A percentile compares a stretch with the other conserved stretches of the same genome.
Conservation (phyloP, 2,329 filamentous ascomycete genomes). For the Pseudovirgaria hyperparasitica region DNA sequence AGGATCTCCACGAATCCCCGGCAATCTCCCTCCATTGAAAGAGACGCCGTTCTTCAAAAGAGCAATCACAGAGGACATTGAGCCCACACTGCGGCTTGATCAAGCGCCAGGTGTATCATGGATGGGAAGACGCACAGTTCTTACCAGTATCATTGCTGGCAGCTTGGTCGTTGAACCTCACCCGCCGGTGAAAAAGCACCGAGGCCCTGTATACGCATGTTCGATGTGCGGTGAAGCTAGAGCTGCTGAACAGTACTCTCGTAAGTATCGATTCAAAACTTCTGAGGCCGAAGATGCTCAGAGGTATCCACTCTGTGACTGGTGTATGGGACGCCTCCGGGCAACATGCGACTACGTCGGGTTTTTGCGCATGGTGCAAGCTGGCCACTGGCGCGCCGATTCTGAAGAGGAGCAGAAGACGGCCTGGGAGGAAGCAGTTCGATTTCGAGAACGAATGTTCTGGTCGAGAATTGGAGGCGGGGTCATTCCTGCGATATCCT, state of each 20-base stretch:
- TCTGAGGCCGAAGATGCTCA: slow-evolving; percentile 79
- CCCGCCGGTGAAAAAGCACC: slow-evolving; percentile 37
- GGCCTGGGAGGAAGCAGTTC: slow-evolving; percentile 90
- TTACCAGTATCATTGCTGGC: slow-evolving; percentile 73
- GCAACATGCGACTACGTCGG: slow-evolving; percentile 87
- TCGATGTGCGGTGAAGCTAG: slow-evolving; percentile 79
- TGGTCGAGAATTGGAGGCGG: slow-evolving; percentile 90
- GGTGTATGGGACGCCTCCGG: slow-evolving; percentile 72
- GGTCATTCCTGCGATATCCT: slow-evolving; percentile 53
- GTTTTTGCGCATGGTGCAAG: slow-evolving; percentile 81
- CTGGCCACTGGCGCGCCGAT: slow-evolving; percentile 80
- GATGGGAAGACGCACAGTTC: slow-evolving; percentile 75
- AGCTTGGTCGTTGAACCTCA: slow-evolving; percentile 77
- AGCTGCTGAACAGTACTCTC: slow-evolving; percentile 55
- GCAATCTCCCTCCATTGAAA: slow-evolving; percentile 52
- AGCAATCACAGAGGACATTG: slow-evolving; percentile 76
- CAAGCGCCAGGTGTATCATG: slow-evolving; percentile 83
- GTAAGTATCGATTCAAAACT: slow-evolving; percentile 79
- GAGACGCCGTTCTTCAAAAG: slow-evolving; percentile 94
- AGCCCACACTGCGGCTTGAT: slow-evolving; percentile 84
- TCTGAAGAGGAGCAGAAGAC: slow-evolving; percentile 72
- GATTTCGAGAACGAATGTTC: slow-evolving; percentile 88
- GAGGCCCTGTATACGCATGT: slow-evolving; percentile 53
- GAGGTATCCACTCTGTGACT: slow-evolving; percentile 78
- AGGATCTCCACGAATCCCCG: slow-evolving; percentile 16